phyloP scores from a whole-genome alignment of 2,329 filamentous ascomycete species.

The Paecilomyces niveus region DNA sequence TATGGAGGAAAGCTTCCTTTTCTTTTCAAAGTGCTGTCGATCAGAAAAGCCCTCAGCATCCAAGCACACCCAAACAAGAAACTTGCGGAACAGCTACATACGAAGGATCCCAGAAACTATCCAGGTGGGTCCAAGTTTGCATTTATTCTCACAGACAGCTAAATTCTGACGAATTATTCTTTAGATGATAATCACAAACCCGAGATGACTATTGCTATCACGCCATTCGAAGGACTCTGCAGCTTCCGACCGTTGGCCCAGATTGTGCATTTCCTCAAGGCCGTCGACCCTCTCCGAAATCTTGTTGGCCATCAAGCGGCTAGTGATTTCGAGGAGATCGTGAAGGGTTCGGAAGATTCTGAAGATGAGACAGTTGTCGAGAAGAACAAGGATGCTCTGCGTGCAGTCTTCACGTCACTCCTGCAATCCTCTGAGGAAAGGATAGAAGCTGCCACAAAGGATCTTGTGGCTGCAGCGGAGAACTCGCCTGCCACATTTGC shows the following conservation, averaged over 20 bases:
- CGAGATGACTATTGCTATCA: conserved; percentile 98
- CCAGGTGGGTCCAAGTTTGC: conserved; percentile 44
- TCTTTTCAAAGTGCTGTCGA: conserved; percentile 94
- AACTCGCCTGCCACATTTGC: conserved; percentile 67
- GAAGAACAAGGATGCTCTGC: conserved; percentile 71
- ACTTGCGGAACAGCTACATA: conserved; percentile 81
- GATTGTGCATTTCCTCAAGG: conserved; percentile 75
- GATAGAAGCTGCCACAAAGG: conserved; percentile 57
- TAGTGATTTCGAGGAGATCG: conserved; percentile 50
- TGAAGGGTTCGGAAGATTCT: conserved; percentile 51
- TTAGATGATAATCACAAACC: conserved; percentile 97
- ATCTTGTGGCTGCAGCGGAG: conserved; percentile 65
- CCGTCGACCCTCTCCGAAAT: conserved; percentile 55
- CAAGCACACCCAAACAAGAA: conserved; percentile 96
- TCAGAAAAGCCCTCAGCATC: conserved; percentile 92
- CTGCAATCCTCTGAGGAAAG: conserved; percentile 69
- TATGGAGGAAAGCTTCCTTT: conserved; percentile 85
- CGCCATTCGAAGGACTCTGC: conserved; percentile 90
- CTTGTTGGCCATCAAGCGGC: conserved; percentile 51
- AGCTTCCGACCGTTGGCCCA: conserved; percentile 85
- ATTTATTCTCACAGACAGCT: not conserved
- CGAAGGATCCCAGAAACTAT: conserved; percentile 84
- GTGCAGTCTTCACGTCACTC: conserved; percentile 66
- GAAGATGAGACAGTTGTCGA: conserved; percentile 38
- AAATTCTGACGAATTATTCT: not conserved